A percentile compares a stretch with the other conserved stretches of the same genome.
Conservation (phyloP, 345 rosid genomes). For the Hibiscus syriacus region DNA sequence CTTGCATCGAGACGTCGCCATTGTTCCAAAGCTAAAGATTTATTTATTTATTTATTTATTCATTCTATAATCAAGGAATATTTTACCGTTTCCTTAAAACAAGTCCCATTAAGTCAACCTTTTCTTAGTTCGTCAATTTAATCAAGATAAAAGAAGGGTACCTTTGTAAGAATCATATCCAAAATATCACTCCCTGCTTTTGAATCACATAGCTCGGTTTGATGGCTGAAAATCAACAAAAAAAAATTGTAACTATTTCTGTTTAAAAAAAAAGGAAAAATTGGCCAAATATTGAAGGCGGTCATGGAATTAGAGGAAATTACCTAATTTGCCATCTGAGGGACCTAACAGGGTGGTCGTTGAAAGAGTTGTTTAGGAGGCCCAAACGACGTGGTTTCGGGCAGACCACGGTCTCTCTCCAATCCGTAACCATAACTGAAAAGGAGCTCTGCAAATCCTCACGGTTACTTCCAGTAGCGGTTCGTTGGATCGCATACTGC, state of each 20-base stretch:
- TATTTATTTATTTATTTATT: neutral
- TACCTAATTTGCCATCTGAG: constrained; percentile 16
- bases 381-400: constrained; percentile 17
- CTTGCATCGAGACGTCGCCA: neutral
- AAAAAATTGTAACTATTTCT: neutral
- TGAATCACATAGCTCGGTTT: constrained; percentile 53
- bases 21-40: neutral
- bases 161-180: constrained; percentile 75
- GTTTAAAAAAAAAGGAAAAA: too few relatives aligned
- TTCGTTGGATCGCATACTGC: constrained; percentile 7
- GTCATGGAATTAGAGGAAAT: neutral
- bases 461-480: neutral
- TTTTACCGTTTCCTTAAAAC: neutral
- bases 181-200: constrained; percentile 54
- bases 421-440: neutral
- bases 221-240: constrained; percentile 43
- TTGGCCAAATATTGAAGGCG: too few relatives aligned
- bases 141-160: constrained; percentile 8
- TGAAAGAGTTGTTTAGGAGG: neutral
- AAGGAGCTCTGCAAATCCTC: constrained; percentile 4
- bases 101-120: neutral
- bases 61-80: too few relatives aligned
- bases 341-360: constrained; percentile 12
- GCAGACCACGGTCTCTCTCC: constrained; percentile 7
- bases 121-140: neutral